Conservation (phyloP, 1,284 basidiomycete species). For the Albatrellus sp. region DNA sequence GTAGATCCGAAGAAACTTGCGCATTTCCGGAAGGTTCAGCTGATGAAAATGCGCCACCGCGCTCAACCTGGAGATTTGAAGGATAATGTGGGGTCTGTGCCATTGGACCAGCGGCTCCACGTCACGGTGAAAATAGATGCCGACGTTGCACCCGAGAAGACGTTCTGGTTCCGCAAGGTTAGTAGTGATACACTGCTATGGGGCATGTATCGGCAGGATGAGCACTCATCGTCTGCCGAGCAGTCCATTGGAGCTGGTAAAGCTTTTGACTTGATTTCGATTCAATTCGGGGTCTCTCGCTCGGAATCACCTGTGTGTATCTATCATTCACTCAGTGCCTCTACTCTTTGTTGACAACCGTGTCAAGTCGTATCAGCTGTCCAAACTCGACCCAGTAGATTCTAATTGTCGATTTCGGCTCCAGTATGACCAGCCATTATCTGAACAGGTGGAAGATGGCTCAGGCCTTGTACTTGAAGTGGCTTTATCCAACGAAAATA, state of each 20-base stretch:
- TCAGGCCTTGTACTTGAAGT: not conserved
- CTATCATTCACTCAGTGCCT: too few relatives aligned
- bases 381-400: slow-evolving; percentile 5
- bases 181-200: not conserved
- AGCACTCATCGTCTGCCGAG: not conserved
- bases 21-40: slow-evolving; percentile 41
- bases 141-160: slow-evolving; percentile 19
- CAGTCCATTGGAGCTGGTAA: slow-evolving; percentile 24
- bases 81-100: slow-evolving; percentile 30
- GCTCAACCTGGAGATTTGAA: slow-evolving; percentile 51
- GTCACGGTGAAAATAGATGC: slow-evolving; percentile 27
- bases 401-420: slow-evolving; percentile 1
- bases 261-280: slow-evolving; percentile 24
- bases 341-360: too few relatives aligned
- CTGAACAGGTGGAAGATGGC: slow-evolving; percentile 15
- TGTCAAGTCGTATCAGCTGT: slow-evolving; percentile 1
- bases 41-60: slow-evolving; percentile 63
- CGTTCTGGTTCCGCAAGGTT: slow-evolving; percentile 64
- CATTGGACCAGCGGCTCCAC: slow-evolving; percentile 44
- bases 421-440: slow-evolving; percentile 12
- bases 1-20: slow-evolving; percentile 42
- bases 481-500: too few relatives aligned
- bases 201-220: not conserved
- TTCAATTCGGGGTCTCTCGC: slow-evolving; percentile 15
- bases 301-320: slow-evolving; percentile 11